Evolutionary conservation across 305 asterid genomes (phyloP).

Genomic region (Fraxinus greggii): DNA sequence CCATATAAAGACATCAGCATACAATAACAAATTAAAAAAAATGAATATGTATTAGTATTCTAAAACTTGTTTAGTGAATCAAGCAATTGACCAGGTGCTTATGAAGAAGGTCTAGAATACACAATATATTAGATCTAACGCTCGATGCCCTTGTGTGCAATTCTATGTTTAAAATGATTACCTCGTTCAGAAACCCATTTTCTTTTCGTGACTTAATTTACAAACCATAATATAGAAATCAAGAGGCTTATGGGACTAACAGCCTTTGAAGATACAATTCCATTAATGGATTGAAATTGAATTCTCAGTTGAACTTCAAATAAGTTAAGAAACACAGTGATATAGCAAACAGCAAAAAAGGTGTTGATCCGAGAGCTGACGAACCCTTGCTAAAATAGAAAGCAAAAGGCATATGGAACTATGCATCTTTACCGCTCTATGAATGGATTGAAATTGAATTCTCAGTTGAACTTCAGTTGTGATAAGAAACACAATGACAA

Average conservation of each 20-base stretch:
- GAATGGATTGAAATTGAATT: neutral
- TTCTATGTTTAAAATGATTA: conserved; percentile 1
- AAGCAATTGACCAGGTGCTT: conserved; percentile 3
- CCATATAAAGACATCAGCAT: neutral
- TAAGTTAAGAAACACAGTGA: neutral
- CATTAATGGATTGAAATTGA: neutral
- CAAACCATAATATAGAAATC: neutral
- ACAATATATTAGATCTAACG: neutral
- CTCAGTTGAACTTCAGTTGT: neutral
- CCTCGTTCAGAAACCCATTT: neutral
- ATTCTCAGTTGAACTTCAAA: neutral
- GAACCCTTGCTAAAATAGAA: neutral
- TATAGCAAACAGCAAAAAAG: neutral
- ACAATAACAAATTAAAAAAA: neutral
- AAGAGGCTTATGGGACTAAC: conserved; percentile 7
- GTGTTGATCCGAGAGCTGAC: neutral
- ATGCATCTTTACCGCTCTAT: neutral
- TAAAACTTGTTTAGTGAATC: neutral
- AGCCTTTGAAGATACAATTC: neutral
- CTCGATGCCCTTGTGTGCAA: neutral
- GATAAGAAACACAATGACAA: neutral
- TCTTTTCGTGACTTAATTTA: neutral
- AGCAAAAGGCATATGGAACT: neutral
- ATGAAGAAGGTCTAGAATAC: conserved; percentile 3
- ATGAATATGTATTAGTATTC: neutral